A percentile compares a stretch with the other conserved stretches of the same genome.
Conservation (phyloP, 1,139 yeast genomes). For the Geotrichum histeridarum region DNA sequence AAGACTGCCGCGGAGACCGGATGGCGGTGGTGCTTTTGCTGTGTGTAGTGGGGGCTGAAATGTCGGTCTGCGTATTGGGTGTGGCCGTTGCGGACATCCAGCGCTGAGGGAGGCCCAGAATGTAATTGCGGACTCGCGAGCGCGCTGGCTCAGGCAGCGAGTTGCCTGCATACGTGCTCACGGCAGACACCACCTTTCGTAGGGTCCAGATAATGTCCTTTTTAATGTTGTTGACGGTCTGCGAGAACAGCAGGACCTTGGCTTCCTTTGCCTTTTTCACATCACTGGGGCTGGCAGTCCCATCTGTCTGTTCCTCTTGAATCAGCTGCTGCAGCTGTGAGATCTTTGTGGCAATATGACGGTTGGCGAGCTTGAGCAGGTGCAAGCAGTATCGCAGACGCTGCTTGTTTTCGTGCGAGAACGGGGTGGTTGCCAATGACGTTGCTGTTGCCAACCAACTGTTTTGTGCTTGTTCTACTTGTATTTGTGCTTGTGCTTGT, state of each 20-base stretch:
- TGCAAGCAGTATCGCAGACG: constrained; percentile 69
- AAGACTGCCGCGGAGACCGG: neutral
- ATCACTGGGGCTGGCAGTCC: constrained; percentile 24
- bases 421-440: constrained; percentile 39
- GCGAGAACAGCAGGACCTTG: constrained; percentile 20
- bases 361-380: constrained; percentile 69
- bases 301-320: constrained; percentile 38
- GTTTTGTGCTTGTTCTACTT: too few species aligned
- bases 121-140: constrained; percentile 71
- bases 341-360: constrained; percentile 62
- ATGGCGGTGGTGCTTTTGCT: neutral
- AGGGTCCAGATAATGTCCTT: constrained; percentile 84
- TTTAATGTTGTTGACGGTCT: constrained; percentile 48
- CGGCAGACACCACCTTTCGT: constrained; percentile 77
- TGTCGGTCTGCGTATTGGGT: neutral
- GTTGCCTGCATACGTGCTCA: constrained; percentile 75
- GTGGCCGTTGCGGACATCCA: constrained; percentile 44
- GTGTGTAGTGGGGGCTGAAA: neutral
- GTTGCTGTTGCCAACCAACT: constrained; percentile 39
- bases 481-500: too few species aligned
- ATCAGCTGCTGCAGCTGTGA: constrained; percentile 51
- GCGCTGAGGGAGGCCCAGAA: constrained; percentile 66
- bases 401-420: constrained; percentile 63
- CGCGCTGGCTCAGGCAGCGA: constrained; percentile 81
- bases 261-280: constrained; percentile 19